Percentiles rank a stretch among this genome's conserved stretches.
These are phyloP conservation scores for Solanum clarkiae DNA, from an alignment of 257 asterid species.

Conservation along the genomic window DNA sequence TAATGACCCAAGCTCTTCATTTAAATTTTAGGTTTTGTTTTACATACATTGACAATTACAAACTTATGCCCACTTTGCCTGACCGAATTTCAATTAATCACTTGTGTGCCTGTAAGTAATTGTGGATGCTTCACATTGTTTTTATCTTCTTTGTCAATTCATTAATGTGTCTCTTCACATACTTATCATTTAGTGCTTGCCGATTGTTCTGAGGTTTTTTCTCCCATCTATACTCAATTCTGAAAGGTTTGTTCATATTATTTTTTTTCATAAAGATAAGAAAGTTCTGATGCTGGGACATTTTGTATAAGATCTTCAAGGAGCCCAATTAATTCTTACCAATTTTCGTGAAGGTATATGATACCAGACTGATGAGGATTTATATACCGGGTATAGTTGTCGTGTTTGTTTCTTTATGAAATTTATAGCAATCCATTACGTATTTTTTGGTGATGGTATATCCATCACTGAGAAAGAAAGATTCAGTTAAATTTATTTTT, in stretches of 20 bases:
- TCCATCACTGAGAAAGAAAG: background rate
- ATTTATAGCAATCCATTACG: background rate
- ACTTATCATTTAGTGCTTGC: background rate
- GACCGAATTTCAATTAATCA: slow-evolving; percentile 85
- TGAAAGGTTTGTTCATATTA: background rate
- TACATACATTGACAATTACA: too few relatives aligned
- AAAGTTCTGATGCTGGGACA: background rate
- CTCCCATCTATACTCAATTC: background rate
- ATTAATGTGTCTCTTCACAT: background rate
- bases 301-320: background rate
- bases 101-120: slow-evolving; percentile 97
- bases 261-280: background rate
- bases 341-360: slow-evolving; percentile 62
- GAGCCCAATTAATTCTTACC: slow-evolving; percentile 6
- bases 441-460: background rate
- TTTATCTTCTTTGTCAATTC: background rate
- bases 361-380: slow-evolving; percentile 79
- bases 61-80: too few relatives aligned
- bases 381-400: slow-evolving; percentile 42
- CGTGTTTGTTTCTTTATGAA: background rate
- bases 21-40: too few relatives aligned
- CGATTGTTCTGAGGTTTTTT: background rate
- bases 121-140: background rate
- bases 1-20: too few relatives aligned
- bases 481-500: background rate